Base-by-base conservation (phyloP, 176 grass and related monocot species). In the Oropetium thomaeum region DNA sequence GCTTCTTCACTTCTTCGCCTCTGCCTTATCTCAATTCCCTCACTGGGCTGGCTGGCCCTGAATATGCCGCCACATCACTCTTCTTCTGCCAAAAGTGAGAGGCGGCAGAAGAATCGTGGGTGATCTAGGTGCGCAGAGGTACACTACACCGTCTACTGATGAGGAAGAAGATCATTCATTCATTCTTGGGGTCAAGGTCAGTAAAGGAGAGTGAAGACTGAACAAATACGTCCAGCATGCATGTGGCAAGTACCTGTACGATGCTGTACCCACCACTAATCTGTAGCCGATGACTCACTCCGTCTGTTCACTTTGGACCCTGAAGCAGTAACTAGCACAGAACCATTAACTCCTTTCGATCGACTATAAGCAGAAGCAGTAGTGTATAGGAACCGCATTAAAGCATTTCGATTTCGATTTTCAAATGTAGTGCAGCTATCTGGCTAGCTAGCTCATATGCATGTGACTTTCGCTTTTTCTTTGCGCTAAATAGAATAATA, bases 51-150 rank as follows among this genome's bases (percentile, higher is more conserved):
- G 49, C 49, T 22, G 49, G 16, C 63, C 41, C 44, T 64, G 65
- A 76, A 63, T 40, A 53, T 69, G 70, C 77, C 49, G 32, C 19
- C 35, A 39, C 55, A 75, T 17, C 10, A 10, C 32, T 72, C 27
- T 33, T 72, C 27, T 33, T 79, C 53, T 47, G 71, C 57, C 55
- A 22, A 74, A 74, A 67, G 71, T 15, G 23, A 45, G 31, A 10
- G 12, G 22, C 58, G 67, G 30, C 40, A 76, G 58, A 34, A 58
- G 65, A 53, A 81, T 70, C 54, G 20, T 71, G 82, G 48, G 34
- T 47, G 72, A 77, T 77, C 65, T 65, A 32, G 43, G 25, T 58
- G 45, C 65, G n/a, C n/a, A n/a, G n/a, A 28, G 78, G 31, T 23
- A 62, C 83, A 59, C 8, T 12, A 13, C 10, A 13, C 53, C 12